Percentiles rank a stretch among this genome's conserved stretches.
These are phyloP conservation scores for Purpureocillium takamizusanense DNA, from an alignment of 2,329 filamentous ascomycete genomes.

Conservation along the genomic window DNA sequence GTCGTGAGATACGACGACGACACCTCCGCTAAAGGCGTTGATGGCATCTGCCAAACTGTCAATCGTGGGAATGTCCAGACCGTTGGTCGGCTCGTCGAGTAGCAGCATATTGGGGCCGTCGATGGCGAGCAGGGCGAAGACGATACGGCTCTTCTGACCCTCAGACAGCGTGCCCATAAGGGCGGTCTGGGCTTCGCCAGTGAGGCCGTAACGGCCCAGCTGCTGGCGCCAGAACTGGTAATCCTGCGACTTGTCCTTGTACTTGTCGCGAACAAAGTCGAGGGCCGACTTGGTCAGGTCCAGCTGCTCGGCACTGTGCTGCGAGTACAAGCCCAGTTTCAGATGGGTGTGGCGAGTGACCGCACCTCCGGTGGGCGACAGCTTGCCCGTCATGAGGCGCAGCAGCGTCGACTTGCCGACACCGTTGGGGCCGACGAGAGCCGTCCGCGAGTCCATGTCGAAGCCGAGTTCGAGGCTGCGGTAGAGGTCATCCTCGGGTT, in stretches of 20 bases:
- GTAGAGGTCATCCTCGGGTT: conserved; percentile 85
- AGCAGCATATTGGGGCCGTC: conserved; percentile 96
- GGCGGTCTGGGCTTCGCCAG: conserved; percentile 87
- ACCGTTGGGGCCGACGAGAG: conserved; percentile 96
- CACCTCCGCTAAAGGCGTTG: conserved; percentile 91
- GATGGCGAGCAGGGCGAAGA: conserved; percentile 92
- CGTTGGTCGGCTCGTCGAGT: conserved; percentile 98
- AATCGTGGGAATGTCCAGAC: conserved; percentile 97
- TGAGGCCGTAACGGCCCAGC: conserved; percentile 88
- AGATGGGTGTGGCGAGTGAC: conserved; percentile 94
- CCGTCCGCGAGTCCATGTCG: conserved; percentile 98
- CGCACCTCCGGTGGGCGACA: conserved; percentile 71
- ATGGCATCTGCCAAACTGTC: conserved; percentile 96
- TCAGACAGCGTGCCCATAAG: conserved; percentile 97
- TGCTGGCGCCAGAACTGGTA: conserved; percentile 99
- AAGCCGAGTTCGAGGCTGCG: conserved; percentile 96
- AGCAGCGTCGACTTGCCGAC: conserved; percentile 97
- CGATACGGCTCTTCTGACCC: conserved; percentile 95
- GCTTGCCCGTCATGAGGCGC: conserved; percentile 91
- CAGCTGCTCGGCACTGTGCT: conserved; percentile 97
- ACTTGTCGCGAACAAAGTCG: conserved; percentile 97
- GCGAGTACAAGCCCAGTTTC: conserved; percentile 96
- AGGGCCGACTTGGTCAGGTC: conserved; percentile 96
- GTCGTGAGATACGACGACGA: conserved; percentile 96
- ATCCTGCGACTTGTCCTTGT: conserved; percentile 79